Conservation (phyloP, 2,329 filamentous ascomycete species). For the Arthrobotrys megalospora region DNA sequence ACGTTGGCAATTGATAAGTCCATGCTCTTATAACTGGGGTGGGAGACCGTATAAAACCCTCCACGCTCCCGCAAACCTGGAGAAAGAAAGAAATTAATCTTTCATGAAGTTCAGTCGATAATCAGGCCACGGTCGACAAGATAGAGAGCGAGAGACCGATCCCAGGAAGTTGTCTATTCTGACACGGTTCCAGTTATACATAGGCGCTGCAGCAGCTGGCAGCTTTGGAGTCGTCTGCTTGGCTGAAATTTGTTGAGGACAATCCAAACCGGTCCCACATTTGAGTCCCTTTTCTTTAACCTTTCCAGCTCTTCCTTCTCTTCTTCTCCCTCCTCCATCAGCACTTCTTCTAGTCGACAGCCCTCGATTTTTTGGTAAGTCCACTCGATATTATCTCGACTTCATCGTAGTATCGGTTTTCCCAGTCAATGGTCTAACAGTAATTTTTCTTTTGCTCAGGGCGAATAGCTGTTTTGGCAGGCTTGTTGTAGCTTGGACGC, state of each 20-base stretch:
- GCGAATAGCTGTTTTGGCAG: slow-evolving; percentile 26
- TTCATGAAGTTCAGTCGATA: slow-evolving; percentile 44
- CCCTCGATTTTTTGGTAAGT: slow-evolving; percentile 36
- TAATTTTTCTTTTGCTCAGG: slow-evolving; percentile 19
- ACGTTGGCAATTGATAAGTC: slow-evolving; percentile 47
- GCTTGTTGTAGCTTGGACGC: slow-evolving; percentile 53
- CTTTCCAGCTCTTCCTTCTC: slow-evolving; percentile 28
- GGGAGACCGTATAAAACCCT: slow-evolving; percentile 45
- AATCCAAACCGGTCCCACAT: slow-evolving; percentile 30
- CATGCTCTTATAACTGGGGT: not conserved
- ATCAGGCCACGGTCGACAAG: slow-evolving; percentile 53
- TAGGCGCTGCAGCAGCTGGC: slow-evolving; percentile 14
- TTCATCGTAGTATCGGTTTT: slow-evolving; percentile 5
- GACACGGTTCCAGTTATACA: not conserved
- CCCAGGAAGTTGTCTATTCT: slow-evolving; percentile 17
- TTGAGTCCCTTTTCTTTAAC: slow-evolving; percentile 43
- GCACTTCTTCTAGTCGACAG: slow-evolving; percentile 9
- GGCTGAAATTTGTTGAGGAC: slow-evolving; percentile 60
- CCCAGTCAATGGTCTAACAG: slow-evolving; percentile 48
- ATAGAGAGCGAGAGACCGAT: slow-evolving; percentile 7
- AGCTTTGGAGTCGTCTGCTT: slow-evolving; percentile 36
- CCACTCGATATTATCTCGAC: not conserved
- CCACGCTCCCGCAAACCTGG: slow-evolving; percentile 35
- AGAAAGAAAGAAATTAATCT: slow-evolving; percentile 29
- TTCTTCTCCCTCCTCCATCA: slow-evolving; percentile 16